A percentile compares a stretch with the other conserved stretches of the same genome.
phyloP scores from a whole-genome alignment of 805 yeast genomes.

The Candida anglica region DNA sequence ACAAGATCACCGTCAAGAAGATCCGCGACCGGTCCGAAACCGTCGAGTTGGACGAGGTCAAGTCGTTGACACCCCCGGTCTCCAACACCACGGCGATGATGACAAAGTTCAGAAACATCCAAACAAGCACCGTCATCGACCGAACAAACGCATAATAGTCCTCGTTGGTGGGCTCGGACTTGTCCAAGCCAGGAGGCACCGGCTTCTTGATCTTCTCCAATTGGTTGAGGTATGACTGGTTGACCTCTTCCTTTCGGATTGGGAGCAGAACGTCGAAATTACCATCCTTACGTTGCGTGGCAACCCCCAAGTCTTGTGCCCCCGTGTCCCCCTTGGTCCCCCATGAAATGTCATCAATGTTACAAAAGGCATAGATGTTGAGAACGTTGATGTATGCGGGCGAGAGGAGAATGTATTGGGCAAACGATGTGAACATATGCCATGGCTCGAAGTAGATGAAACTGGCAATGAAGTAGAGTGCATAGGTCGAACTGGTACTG shows the following conservation, averaged over 20 bases:
- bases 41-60: conserved; percentile 19
- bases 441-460: conserved; percentile 61
- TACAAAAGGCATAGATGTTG: conserved; percentile 66
- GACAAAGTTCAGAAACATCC: conserved; percentile 43
- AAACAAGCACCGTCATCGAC: conserved; percentile 42
- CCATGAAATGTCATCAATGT: conserved; percentile 71
- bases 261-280: conserved; percentile 53
- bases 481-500: conserved; percentile 58
- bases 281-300: conserved; percentile 51
- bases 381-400: conserved; percentile 54
- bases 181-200: conserved; percentile 24
- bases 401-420: conserved; percentile 47
- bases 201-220: conserved; percentile 50
- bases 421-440: conserved; percentile 58
- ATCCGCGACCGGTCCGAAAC: conserved; percentile 35
- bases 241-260: conserved; percentile 47
- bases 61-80: conserved; percentile 42
- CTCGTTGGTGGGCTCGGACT: conserved; percentile 29
- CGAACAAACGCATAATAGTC: conserved; percentile 44
- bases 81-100: conserved; percentile 39
- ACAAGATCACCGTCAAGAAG: conserved; percentile 49
- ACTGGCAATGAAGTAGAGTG: conserved; percentile 56
- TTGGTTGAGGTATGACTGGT: conserved; percentile 48
- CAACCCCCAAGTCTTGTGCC: conserved; percentile 52
- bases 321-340: conserved; percentile 71